Percentiles rank a stretch among this genome's conserved stretches.
phyloP scores from a whole-genome alignment of 2,329 filamentous ascomycete genomes.

The Cladosporium colombiae region DNA sequence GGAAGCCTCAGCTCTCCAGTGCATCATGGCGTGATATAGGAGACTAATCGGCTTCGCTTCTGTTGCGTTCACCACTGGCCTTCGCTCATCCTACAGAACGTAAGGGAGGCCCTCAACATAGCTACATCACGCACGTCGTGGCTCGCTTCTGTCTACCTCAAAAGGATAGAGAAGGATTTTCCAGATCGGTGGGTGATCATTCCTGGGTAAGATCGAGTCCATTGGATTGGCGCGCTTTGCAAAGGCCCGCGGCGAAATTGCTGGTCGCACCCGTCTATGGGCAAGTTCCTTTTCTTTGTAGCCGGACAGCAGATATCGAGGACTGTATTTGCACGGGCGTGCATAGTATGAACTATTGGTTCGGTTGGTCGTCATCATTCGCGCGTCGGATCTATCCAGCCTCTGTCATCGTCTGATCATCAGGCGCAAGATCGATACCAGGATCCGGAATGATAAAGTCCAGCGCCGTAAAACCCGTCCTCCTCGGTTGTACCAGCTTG shows the following conservation, averaged over 20 bases:
- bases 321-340: neutral
- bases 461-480: constrained; percentile 84
- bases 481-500: constrained; percentile 73
- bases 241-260: neutral
- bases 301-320: neutral
- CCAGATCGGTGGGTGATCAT: neutral
- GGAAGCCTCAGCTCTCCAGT: neutral
- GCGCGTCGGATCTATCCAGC: neutral
- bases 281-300: neutral
- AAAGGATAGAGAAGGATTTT: neutral
- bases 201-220: too few relatives aligned
- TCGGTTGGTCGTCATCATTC: neutral
- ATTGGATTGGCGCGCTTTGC: neutral
- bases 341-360: neutral
- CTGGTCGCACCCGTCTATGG: neutral
- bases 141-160: neutral
- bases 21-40: neutral
- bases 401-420: neutral
- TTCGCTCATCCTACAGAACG: neutral
- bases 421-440: constrained; percentile 51
- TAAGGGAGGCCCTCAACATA: neutral
- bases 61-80: neutral
- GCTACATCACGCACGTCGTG: neutral
- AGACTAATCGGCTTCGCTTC: neutral
- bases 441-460: constrained; percentile 82